Conservation (phyloP, 1,284 basidiomycete genomes). For the Porodaedalea pini region DNA sequence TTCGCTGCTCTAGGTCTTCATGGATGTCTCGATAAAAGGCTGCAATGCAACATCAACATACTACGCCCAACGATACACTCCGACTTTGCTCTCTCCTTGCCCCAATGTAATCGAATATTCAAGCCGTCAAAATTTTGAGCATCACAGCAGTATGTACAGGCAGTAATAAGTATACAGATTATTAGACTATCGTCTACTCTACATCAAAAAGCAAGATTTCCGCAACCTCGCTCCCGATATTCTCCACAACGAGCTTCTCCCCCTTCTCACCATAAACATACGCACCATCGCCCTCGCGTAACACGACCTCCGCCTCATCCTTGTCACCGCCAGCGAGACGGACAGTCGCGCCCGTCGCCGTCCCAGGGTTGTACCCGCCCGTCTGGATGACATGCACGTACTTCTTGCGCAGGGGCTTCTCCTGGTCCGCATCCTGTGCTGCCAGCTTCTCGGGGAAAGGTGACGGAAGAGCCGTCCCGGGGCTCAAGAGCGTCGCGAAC, state of each 20-base stretch:
- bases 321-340: slow-evolving; percentile 38
- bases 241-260: slow-evolving; percentile 50
- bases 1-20: no score
- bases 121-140: no score
- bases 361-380: slow-evolving; percentile 65
- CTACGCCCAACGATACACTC: no score
- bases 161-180: neutral
- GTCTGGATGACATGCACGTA: slow-evolving; percentile 74
- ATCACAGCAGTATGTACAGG: neutral
- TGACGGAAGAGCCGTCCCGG: slow-evolving; percentile 50
- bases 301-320: slow-evolving; percentile 32
- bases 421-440: neutral
- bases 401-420: slow-evolving; percentile 43
- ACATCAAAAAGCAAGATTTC: slow-evolving; percentile 77
- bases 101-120: no score
- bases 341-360: slow-evolving; percentile 48
- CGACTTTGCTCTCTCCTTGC: no score
- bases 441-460: slow-evolving; percentile 32
- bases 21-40: no score
- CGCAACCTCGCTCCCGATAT: slow-evolving; percentile 53
- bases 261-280: slow-evolving; percentile 51
- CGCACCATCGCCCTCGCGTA: slow-evolving; percentile 70
- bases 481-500: slow-evolving; percentile 64
- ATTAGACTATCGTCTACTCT: slow-evolving; percentile 35
- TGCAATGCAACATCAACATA: no score